Conservation (phyloP, 164 flowering plant genomes). For the Stephania cephalantha region DNA sequence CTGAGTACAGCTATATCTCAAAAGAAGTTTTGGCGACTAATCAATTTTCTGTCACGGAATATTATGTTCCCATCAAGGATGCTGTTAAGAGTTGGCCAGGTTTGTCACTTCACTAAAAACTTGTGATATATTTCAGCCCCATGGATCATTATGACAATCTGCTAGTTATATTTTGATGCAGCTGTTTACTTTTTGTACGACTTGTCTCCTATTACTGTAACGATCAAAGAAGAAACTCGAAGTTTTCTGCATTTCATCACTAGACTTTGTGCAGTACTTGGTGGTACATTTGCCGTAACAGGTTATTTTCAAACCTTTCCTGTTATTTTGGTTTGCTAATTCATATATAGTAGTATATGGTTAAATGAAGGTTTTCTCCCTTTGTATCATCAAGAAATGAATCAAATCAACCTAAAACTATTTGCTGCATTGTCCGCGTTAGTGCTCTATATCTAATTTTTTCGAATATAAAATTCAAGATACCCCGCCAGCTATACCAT, state of each 20-base stretch:
- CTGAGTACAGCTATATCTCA: constrained; percentile 79
- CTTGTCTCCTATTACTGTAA: constrained; percentile 93
- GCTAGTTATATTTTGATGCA: constrained; percentile 24
- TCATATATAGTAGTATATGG: not conserved
- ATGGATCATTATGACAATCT: not conserved
- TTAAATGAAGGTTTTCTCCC: not conserved
- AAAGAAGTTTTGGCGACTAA: constrained; percentile 91
- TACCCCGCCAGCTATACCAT: too few species aligned
- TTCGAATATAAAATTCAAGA: too few species aligned
- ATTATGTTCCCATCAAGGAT: constrained; percentile 68
- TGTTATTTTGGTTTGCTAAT: not conserved
- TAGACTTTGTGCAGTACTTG: constrained; percentile 94
- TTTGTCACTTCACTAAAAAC: constrained; percentile 21
- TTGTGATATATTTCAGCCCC: not conserved
- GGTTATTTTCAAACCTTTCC: constrained; percentile 35
- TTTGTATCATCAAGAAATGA: not conserved
- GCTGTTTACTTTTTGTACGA: constrained; percentile 99
- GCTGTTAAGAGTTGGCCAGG: constrained; percentile 92
- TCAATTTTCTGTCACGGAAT: constrained; percentile 96
- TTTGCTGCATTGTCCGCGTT: not conserved
- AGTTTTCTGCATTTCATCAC: constrained; percentile 96
- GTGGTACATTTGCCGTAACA: constrained; percentile 98
- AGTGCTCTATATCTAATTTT: not conserved
- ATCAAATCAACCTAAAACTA: not conserved
- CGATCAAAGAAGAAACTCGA: constrained; percentile 91